Conservation (phyloP, 139 green algal species). For the Zygnema circumcarinatum region DNA sequence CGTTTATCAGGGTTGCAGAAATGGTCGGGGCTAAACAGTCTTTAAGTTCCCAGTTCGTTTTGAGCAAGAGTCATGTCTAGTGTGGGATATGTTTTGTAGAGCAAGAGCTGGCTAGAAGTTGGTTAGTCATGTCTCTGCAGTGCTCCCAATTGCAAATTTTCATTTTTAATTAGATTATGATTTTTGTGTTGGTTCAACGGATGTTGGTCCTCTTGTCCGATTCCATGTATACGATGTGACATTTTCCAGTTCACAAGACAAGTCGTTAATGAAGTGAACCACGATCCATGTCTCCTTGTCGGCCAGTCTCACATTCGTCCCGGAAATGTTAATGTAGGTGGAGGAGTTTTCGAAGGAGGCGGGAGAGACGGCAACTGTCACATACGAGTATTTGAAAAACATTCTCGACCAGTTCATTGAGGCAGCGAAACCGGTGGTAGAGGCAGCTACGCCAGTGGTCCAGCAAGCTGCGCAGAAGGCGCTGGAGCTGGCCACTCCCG, state of each 20-base stretch:
- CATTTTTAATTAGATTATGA: not conserved
- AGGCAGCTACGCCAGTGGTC: slow-evolving; percentile 27
- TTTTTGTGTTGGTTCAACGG: not conserved
- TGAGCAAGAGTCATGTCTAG: no score
- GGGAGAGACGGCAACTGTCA: not conserved
- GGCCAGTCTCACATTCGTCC: no score
- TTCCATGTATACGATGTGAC: not conserved
- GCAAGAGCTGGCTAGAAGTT: no score
- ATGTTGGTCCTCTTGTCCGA: not conserved
- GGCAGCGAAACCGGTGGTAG: slow-evolving; percentile 24
- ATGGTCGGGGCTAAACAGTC: no score
- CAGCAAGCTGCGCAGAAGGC: slow-evolving; percentile 12
- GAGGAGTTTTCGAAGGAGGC: not conserved
- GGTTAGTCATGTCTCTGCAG: no score
- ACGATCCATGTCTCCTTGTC: not conserved
- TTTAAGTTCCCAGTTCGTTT: no score
- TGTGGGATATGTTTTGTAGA: no score
- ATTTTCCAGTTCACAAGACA: not conserved
- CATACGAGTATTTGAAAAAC: slow-evolving; percentile 1
- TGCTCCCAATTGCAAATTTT: not conserved
- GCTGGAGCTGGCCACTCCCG: slow-evolving; percentile 13
- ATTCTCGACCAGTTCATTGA: slow-evolving; percentile 20
- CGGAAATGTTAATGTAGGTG: not conserved
- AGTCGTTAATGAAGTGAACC: not conserved
- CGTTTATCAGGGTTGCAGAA: no score